Percentiles rank a stretch among this genome's conserved stretches.
These are phyloP conservation scores for Fagopyrum tataricum DNA, from an alignment of 148 eudicot species.

Conservation along the genomic window DNA sequence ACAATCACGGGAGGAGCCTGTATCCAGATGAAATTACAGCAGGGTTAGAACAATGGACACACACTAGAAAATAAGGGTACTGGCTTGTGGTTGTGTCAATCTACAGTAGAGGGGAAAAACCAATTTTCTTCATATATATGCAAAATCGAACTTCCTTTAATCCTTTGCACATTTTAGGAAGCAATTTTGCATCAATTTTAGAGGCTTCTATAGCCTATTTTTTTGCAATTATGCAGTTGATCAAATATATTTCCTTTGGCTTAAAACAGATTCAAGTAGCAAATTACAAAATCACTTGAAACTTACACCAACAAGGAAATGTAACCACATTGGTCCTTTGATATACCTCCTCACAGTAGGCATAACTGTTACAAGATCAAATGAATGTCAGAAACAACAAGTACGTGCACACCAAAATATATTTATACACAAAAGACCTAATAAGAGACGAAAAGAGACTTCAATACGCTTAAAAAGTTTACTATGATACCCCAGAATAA, in stretches of 20 bases:
- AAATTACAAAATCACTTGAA: background rate
- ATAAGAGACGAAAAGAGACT: background rate
- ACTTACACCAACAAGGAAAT: constrained; percentile 90
- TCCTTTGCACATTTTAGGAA: no score
- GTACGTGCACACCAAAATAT: background rate
- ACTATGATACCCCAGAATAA: background rate
- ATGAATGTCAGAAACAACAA: background rate
- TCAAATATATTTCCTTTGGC: no score
- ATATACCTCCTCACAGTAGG: constrained; percentile 65
- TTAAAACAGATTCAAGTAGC: no score
- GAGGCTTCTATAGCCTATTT: no score
- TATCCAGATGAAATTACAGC: constrained; percentile 12
- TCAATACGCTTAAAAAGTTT: background rate
- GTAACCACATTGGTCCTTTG: constrained; percentile 95
- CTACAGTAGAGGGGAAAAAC: no score
- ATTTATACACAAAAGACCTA: no score
- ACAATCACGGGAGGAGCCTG: constrained; percentile 90
- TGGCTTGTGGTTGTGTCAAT: no score
- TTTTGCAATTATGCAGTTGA: no score
- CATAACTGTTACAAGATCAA: constrained; percentile 53
- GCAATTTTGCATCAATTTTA: no score
- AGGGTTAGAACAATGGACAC: background rate
- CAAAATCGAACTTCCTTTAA: no score
- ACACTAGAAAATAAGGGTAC: no score
- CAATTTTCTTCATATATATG: no score